Conservation (phyloP, 495 filamentous ascomycete species). For the Penicillium maclennaniae region DNA sequence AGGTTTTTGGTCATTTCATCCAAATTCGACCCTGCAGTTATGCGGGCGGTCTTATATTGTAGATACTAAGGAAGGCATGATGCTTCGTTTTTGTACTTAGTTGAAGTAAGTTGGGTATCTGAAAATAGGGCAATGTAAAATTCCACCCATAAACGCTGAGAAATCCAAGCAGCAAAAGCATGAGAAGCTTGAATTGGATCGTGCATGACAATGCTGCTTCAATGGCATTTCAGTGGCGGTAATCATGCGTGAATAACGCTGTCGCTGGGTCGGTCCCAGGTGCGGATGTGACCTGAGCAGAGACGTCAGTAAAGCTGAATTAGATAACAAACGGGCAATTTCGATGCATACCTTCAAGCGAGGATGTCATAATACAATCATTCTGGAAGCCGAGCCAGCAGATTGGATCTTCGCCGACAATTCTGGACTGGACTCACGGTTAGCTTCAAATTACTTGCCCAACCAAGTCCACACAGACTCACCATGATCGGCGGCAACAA, state of each 20-base stretch:
- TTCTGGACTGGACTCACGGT: slow-evolving; percentile 60
- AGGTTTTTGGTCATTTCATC: background rate
- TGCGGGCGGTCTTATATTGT: too few relatives aligned
- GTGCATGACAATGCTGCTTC: background rate
- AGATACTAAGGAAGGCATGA: background rate
- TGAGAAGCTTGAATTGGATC: background rate
- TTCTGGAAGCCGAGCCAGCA: slow-evolving; percentile 89
- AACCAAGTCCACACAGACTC: slow-evolving; percentile 16
- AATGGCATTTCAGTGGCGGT: slow-evolving; percentile 1
- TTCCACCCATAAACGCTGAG: slow-evolving; percentile 2
- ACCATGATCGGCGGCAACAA: slow-evolving; percentile 93
- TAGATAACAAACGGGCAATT: background rate
- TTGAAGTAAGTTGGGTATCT: slow-evolving; percentile 22
- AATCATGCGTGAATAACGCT: slow-evolving; percentile 31
- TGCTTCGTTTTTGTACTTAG: slow-evolving; percentile 4
- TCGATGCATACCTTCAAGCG: slow-evolving; percentile 67
- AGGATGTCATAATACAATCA: slow-evolving; percentile 87
- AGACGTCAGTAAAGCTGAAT: background rate
- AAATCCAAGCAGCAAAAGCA: background rate
- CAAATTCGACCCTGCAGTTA: too few relatives aligned
- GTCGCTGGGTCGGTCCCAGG: slow-evolving; percentile 77
- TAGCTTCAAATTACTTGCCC: background rate
- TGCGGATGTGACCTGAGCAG: slow-evolving; percentile 72
- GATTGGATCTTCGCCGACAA: slow-evolving; percentile 78
- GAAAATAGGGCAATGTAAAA: slow-evolving; percentile 6